Evolutionary conservation across 2,329 filamentous ascomycete genomes (phyloP).

Genomic region (Fusarium sacchari): DNA sequence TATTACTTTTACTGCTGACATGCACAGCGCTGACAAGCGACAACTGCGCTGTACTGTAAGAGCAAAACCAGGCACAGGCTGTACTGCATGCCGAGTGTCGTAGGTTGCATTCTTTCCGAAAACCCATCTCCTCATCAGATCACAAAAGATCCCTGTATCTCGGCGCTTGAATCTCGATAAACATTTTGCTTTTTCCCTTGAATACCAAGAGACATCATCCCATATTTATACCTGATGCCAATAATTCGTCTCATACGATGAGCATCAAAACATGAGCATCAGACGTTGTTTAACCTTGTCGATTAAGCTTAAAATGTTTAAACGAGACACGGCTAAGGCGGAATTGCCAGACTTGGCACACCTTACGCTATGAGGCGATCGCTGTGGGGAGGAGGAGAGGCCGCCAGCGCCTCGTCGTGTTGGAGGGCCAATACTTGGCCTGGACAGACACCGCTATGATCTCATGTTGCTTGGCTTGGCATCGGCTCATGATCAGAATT

Average conservation of each 20-base stretch:
- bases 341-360: constrained; percentile 17
- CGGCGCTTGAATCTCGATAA: not conserved
- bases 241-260: not conserved
- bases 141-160: not conserved
- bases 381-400: constrained; percentile 13
- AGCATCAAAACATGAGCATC: not conserved
- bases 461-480: constrained; percentile 28
- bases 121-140: not conserved
- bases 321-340: constrained; percentile 15
- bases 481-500: constrained; percentile 29
- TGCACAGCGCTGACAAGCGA: not conserved
- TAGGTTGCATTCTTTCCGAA: constrained; percentile 11
- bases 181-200: not conserved
- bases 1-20: not conserved
- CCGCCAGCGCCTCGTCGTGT: constrained; percentile 16
- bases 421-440: constrained; percentile 5
- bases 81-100: not conserved
- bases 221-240: not conserved
- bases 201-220: not conserved
- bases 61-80: not conserved
- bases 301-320: constrained; percentile 25
- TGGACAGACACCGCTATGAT: constrained; percentile 13
- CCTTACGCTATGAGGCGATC: constrained; percentile 2
- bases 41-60: not conserved
- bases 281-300: constrained; percentile 12